Evolutionary conservation across 331 rosid genomes (phyloP), one percentile per base, ranked within the genome.

Genomic region (Malus hybrid): DNA sequence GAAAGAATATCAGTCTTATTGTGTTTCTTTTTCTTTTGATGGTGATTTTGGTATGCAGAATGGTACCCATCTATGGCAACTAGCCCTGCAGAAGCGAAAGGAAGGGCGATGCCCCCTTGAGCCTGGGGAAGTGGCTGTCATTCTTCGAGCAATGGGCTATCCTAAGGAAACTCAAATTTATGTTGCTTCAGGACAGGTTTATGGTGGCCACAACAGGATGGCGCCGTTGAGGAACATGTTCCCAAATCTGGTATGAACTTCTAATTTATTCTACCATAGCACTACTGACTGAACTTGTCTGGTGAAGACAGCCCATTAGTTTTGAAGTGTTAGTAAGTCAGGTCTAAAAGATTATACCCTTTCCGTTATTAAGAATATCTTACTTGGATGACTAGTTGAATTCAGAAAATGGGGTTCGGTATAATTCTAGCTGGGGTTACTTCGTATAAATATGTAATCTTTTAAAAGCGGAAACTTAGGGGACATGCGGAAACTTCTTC

Each of bases 101-200:
- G 99, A 92, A 85, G 99, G 99, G 57, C 86, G 99, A 50, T 95
- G 99, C 81, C 99, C 99, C 70, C 93, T 92, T 73, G 99, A 95
- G 83, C 99, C 99, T 62, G 98, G 90, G 65, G 99, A 95, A 90
- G 99, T 95, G 83, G 99, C 99, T 32, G 97, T 95, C 44, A 88
- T 95, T 86, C 99, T 95, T 54, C 91, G 99, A 44, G 99, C 99
- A 67, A 88, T 95, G 97, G 99, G 99, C 75, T 95, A 95, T 80
- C 92, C 97, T 0, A 95, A 90, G 83, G 99, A 95, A 83, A 95
- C 99, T 46, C 99, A 95, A 87, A 95, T 95, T 77, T 95, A 95
- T 76, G 99, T 95, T 65, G 99, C 98, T 79, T 95, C 99, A 60
- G 99, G 99, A 48, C 98, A 95, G 85, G 99, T 95, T 73, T 95